Evolutionary conservation across 2,329 filamentous ascomycete species (phyloP), one percentile per base, ranked within the genome.

Genomic region (Fusarium guadeloupense): DNA sequence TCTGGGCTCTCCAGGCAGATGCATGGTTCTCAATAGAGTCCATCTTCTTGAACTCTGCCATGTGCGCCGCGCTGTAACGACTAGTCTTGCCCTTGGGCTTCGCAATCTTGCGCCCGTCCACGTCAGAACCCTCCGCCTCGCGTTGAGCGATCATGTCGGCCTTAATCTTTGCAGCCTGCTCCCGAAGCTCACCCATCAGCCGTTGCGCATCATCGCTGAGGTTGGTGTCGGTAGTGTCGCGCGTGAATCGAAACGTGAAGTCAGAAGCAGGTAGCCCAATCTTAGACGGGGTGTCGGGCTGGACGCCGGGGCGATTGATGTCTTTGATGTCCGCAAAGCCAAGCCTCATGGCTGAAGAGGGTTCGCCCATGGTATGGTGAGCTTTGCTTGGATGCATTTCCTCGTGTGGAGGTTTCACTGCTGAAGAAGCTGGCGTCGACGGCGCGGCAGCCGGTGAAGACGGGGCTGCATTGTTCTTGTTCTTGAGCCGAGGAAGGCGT

Each of bases 1-100:
- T 76, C 56, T 85, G 81, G 19, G 83, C 83, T 59, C 91, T 84
- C 78, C 89, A 95, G 14, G 89, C 85, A 10, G 93, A 96, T 9
- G 92, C 83, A 73, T 97, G 93, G 60, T 89, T 89, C 37, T 87
- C 91, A 71, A 98, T 97, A 3, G 93, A 97, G 73, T 97, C 93
- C 94, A 98, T 97, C 81, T 96, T 98, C 77, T 92, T 92, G 79
- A 98, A 97, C 71, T 94, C 86, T 43, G 89, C 87, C 85, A 91
- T 90, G 74, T 98, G 94, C 31, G 86, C 88, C 61, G 92, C 89
- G 72, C 92, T 97, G 77, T 89, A 98, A 39, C 94, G 89, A 42
- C 88, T 81, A 44, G 86, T 84, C 73, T 89, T 93, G 66, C 91
- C 88, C 77, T 89, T 96, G 12, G 93, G 87, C 65, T 87, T 86